Base-by-base conservation (phyloP, 2,329 filamentous ascomycete species). In the Dactylellina sp. region DNA sequence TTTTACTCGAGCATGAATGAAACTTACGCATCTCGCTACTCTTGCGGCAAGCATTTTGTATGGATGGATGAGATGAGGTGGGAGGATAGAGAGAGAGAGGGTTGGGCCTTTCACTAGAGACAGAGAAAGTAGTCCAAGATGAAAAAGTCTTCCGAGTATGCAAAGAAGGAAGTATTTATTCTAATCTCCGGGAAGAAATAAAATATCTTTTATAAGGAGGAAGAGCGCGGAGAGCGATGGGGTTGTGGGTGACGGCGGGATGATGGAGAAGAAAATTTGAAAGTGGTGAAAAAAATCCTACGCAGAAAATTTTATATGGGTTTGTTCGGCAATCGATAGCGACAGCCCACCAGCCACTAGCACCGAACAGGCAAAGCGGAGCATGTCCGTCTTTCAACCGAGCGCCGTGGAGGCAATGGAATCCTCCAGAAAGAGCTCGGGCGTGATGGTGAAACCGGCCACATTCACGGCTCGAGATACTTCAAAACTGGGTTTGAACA, bases 21-120 rank as follows among this genome's bases (percentile, higher is more conserved):
- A 32, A 47, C 70, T 66, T 74, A 74, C 70, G 40, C 61, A 64
- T 74, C 70, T 74, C 32, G 70, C 61, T 74, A 61, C 70, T 74
- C 70, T 74, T 22, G 70, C 70, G 61, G 70, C 70, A 66, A 74
- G 70, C 70, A 74, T 74, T 49, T 56, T 74, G 68, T 71, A 62
- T 61, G 37, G 14, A 50, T 40, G 47, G 49, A 25, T 46, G 28
- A 42, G 12, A 32, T 22, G 20, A 24, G 56, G 42, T 46, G 20
- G 56, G 55, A 40, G 32, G 49, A 32, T 14, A 35, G 28, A 40
- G 18, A 62, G 16, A 57, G 47, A 55, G 25, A 35, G 49, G 35
- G 35, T 39, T 50, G 28, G 6, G 24, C 62, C 46, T 61, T 53
- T 65, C 60, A 35, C 47, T 55, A 22, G 14, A 42, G 12, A 25